These are phyloP conservation scores for Arthroderma sp. DNA, from an alignment of 2,329 filamentous ascomycete genomes.

Conservation along the genomic window DNA sequence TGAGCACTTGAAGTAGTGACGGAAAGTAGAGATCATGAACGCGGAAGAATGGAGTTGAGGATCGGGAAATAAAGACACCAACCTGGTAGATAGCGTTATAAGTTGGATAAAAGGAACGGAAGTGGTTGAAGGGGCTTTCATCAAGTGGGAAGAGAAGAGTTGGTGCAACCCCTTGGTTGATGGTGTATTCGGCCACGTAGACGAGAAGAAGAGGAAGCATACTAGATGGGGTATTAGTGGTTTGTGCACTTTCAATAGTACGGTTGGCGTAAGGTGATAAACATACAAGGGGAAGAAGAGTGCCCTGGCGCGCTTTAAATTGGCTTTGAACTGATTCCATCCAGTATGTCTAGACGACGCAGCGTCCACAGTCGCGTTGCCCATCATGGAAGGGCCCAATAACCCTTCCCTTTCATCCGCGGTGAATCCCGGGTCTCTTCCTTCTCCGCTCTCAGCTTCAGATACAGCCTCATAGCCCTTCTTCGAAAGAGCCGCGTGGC, in stretches of 20 bases:
- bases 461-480: slow-evolving; percentile 43
- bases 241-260: background rate
- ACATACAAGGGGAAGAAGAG: slow-evolving; percentile 60
- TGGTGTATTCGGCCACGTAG: slow-evolving; percentile 92
- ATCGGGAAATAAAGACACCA: slow-evolving; percentile 88
- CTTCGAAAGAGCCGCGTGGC: slow-evolving; percentile 30
- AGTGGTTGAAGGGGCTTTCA: slow-evolving; percentile 64
- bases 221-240: slow-evolving; percentile 21
- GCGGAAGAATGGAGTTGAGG: slow-evolving; percentile 75
- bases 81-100: slow-evolving; percentile 92
- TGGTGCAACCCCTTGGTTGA: slow-evolving; percentile 87
- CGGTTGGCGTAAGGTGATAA: slow-evolving; percentile 3
- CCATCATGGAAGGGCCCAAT: slow-evolving; percentile 14
- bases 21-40: slow-evolving; percentile 71
- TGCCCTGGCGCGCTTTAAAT: slow-evolving; percentile 51
- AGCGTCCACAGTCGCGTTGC: slow-evolving; percentile 1
- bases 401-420: slow-evolving; percentile 21
- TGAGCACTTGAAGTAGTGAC: slow-evolving; percentile 66
- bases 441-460: slow-evolving; percentile 23
- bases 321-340: slow-evolving; percentile 32
- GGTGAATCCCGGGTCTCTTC: slow-evolving; percentile 19
- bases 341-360: background rate
- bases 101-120: slow-evolving; percentile 81
- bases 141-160: slow-evolving; percentile 75
- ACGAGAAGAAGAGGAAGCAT: slow-evolving; percentile 89